These are phyloP conservation scores for Musa troglodytarum DNA, from an alignment of 176 grass and related monocot genomes.

Conservation along the genomic window DNA sequence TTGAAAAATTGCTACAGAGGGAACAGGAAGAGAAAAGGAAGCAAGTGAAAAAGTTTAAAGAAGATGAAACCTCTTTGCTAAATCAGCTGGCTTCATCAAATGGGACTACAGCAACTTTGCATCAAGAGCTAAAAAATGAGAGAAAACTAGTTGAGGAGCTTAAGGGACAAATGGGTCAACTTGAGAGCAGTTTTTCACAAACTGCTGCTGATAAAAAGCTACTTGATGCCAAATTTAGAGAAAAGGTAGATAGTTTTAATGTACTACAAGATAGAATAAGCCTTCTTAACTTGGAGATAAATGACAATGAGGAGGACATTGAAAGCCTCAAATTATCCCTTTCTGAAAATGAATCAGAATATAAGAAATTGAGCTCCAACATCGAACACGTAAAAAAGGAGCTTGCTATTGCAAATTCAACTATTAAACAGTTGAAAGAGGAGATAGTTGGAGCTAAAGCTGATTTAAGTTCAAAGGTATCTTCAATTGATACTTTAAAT, in stretches of 20 bases:
- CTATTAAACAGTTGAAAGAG: constrained; percentile 55
- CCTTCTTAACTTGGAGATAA: constrained; percentile 43
- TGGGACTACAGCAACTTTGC: constrained; percentile 41
- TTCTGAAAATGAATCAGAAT: constrained; percentile 63
- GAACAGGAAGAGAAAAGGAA: constrained; percentile 59
- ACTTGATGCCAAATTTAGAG: constrained; percentile 58
- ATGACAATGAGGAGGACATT: constrained; percentile 52
- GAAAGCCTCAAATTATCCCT: constrained; percentile 54
- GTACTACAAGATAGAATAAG: constrained; percentile 57
- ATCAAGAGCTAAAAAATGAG: constrained; percentile 54
- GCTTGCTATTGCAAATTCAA: constrained; percentile 52
- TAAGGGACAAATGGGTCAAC: constrained; percentile 55
- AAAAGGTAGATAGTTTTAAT: constrained; percentile 44
- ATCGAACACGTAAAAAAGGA: constrained; percentile 45
- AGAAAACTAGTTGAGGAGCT: constrained; percentile 51
- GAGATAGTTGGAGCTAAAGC: constrained; percentile 47
- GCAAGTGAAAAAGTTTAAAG: constrained; percentile 50
- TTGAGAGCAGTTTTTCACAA: constrained; percentile 49
- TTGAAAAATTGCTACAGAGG: constrained; percentile 48
- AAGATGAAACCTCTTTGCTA: constrained; percentile 55
- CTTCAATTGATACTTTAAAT: constrained; percentile 62
- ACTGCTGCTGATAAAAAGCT: constrained; percentile 41
- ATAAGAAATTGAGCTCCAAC: constrained; percentile 34
- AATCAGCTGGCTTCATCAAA: constrained; percentile 57
- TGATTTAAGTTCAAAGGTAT: constrained; percentile 48